These are phyloP conservation scores for Colletotrichum cereale DNA, from an alignment of 2,329 filamentous ascomycete species.

Conservation along the genomic window DNA sequence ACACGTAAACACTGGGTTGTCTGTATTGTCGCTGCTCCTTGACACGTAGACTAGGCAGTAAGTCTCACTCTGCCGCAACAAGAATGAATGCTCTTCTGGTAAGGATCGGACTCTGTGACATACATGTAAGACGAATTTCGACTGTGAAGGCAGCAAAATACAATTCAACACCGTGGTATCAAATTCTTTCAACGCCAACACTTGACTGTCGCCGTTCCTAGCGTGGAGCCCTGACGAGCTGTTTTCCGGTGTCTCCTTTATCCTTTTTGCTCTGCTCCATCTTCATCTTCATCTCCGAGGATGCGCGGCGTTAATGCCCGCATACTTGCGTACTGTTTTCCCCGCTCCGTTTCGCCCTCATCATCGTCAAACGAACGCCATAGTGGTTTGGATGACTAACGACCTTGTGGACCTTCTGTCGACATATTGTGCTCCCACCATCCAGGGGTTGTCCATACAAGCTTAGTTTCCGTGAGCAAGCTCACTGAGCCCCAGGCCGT, in stretches of 20 bases:
- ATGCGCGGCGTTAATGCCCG: background rate
- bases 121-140: background rate
- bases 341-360: background rate
- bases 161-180: slow-evolving; percentile 33
- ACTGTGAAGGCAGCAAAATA: background rate
- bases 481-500: slow-evolving; percentile 33
- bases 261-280: background rate
- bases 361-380: background rate
- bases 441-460: background rate
- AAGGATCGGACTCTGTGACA: background rate
- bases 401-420: background rate
- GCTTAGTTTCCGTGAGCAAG: too few relatives aligned
- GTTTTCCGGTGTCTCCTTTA: background rate
- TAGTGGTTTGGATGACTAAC: background rate
- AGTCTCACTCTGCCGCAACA: background rate
- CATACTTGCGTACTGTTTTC: background rate
- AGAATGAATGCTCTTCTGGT: background rate
- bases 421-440: background rate
- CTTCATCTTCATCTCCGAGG: background rate
- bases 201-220: background rate
- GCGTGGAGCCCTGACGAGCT: background rate
- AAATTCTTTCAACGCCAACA: slow-evolving; percentile 1
- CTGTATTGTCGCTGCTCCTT: background rate
- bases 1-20: background rate
- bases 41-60: background rate